Evolutionary conservation across 371 early-diverging fungal genomes (phyloP).

Genomic region (Parasitella parasitica): DNA sequence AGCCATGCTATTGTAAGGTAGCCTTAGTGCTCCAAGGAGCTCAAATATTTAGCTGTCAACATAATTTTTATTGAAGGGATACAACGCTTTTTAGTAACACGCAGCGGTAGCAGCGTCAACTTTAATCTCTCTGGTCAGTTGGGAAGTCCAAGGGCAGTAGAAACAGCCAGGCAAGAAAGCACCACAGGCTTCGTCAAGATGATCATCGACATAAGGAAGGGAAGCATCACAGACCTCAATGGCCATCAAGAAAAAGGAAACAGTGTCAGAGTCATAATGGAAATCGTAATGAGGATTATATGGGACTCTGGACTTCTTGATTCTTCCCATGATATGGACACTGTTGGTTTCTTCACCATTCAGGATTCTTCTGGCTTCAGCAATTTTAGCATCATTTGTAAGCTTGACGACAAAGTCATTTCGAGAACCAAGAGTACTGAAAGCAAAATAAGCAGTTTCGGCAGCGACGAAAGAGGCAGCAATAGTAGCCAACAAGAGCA

Average conservation of each 20-base stretch:
- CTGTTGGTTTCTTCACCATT: neutral
- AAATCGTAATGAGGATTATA: neutral
- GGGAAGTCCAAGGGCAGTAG: neutral
- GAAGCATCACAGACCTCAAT: constrained; percentile 1
- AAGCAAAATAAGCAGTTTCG: neutral
- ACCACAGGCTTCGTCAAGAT: constrained; percentile 1
- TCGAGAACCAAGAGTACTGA: neutral
- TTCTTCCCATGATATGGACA: neutral
- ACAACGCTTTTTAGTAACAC: no score
- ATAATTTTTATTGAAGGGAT: no score
- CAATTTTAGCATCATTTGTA: neutral
- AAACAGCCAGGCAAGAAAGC: constrained; percentile 3
- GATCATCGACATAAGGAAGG: neutral
- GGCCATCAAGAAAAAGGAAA: neutral
- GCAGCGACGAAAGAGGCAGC: neutral
- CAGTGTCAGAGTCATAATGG: neutral
- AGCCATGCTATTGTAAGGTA: no score
- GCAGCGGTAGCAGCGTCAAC: no score
- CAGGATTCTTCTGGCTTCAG: neutral
- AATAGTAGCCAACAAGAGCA: neutral
- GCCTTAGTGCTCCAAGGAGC: no score
- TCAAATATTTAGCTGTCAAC: no score
- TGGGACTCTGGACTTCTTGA: neutral
- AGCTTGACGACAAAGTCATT: neutral
- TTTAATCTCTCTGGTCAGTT: neutral